Conservation (phyloP, 106 monocot genomes). For the Phalaenopsis equestris region DNA sequence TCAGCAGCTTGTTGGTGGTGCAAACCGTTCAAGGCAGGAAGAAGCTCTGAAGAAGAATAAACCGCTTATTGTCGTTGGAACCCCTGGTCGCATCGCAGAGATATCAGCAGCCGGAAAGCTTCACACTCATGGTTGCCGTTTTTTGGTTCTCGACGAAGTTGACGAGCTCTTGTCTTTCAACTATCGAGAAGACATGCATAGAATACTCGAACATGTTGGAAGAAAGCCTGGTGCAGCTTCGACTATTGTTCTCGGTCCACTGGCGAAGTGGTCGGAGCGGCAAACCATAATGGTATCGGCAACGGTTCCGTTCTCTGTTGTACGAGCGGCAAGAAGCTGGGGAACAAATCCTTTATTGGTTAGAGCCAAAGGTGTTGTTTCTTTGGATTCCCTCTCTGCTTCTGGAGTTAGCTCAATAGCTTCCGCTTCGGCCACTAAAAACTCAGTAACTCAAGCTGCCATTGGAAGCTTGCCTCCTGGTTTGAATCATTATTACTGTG, state of each 20-base stretch:
- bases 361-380: constrained; percentile 47
- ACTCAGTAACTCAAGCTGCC: constrained; percentile 55
- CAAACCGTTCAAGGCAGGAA: constrained; percentile 91
- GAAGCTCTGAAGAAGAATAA: constrained; percentile 94
- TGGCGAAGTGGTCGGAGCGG: constrained; percentile 51
- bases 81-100: constrained; percentile 93
- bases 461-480: constrained; percentile 78
- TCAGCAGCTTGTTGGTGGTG: constrained; percentile 97
- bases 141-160: constrained; percentile 87
- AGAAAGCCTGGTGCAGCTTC: constrained; percentile 29
- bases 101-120: constrained; percentile 93
- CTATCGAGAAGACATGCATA: constrained; percentile 92
- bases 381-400: constrained; percentile 42
- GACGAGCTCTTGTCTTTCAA: constrained; percentile 91
- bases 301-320: constrained; percentile 83
- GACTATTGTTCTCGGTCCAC: constrained; percentile 26
- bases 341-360: constrained; percentile 74
- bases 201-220: constrained; percentile 95
- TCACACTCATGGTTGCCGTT: constrained; percentile 74
- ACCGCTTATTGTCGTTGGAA: constrained; percentile 79
- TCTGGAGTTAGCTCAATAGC: constrained; percentile 8
- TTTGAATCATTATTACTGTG: constrained; percentile 80
- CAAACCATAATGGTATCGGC: constrained; percentile 94
- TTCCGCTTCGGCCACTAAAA: constrained; percentile 7
- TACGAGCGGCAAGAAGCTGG: constrained; percentile 82